These are phyloP conservation scores for Sporothrix variecibatus DNA, from an alignment of 2,329 filamentous ascomycete species.

Conservation along the genomic window DNA sequence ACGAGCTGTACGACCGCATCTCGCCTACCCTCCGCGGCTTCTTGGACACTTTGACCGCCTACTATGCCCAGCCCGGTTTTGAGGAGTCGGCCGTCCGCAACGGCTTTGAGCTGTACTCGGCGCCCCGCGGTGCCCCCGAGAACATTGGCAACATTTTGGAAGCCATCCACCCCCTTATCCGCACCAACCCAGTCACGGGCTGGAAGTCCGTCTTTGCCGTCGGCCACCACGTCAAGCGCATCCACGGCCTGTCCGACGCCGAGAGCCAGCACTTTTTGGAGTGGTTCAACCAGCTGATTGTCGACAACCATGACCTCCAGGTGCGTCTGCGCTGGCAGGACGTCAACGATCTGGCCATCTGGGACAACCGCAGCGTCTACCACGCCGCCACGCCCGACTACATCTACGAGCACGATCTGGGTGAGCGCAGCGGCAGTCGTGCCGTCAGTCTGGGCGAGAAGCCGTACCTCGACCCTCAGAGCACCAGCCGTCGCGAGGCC, in stretches of 20 bases:
- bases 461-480: constrained; percentile 54
- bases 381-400: constrained; percentile 58
- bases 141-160: constrained; percentile 52
- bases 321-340: constrained; percentile 49
- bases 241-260: constrained; percentile 52
- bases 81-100: constrained; percentile 48
- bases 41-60: constrained; percentile 60
- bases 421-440: constrained; percentile 51
- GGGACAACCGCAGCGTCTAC: constrained; percentile 60
- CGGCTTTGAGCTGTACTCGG: constrained; percentile 49
- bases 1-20: constrained; percentile 67
- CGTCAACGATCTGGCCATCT: constrained; percentile 55
- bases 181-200: constrained; percentile 60
- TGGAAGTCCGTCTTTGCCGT: constrained; percentile 59
- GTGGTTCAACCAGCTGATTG: constrained; percentile 54
- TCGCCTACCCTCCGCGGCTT: constrained; percentile 52
- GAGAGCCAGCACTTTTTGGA: constrained; percentile 52
- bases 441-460: constrained; percentile 56
- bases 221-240: constrained; percentile 52
- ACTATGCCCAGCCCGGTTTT: constrained; percentile 54
- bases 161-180: constrained; percentile 56
- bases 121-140: constrained; percentile 51
- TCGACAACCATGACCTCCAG: constrained; percentile 59
- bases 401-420: constrained; percentile 44
- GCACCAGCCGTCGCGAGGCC: constrained; percentile 37